Evolutionary conservation across 2,329 filamentous ascomycete genomes (phyloP), one percentile per base, ranked within the genome.

Genomic region (Mollisia scopiformis): DNA sequence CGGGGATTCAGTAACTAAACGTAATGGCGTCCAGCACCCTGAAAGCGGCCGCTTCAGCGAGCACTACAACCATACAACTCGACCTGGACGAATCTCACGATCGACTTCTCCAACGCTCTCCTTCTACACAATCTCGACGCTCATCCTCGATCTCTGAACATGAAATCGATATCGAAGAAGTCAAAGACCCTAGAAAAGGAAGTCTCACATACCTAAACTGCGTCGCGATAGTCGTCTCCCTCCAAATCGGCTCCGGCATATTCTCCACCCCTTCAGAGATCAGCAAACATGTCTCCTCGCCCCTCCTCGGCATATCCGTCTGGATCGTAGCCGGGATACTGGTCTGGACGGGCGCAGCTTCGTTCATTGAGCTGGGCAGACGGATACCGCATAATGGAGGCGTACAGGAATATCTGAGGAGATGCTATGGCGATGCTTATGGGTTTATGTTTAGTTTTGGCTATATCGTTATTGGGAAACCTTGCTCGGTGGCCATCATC

Each of bases 191-290:
- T 13, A 11, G 25, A n/a, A 47, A 47, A 16, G 43, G 43, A 4
- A 47, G 43, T 23, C 43, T 47, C 23, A 47, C 43, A 27, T 47
- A 47, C 43, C 21, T 47, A n/a, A 47, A 47, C n/a, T 47, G 43
- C 23, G 25, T 47, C 16, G 43, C 43, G 28, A 47, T 47, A 10
- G 43, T 47, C 6, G 43, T 47, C 21, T 27, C 23, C 23, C 23
- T 47, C 8, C 43, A 47, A 16, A 47, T 47, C 14, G 43, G 43
- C 1, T 27, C 21, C 6, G 43, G 43, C 2, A 47, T 47, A 11
- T 47, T 47, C 13, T 27, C 21, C 8, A 47, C 43, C 8, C 43
- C 43, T 3, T 47, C 43, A 28, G 43, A 47, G n/a, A 47, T 47
- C 10, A 27, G 23, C 10, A 47, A 47, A 47, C 43, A 47, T 47